Conservation (phyloP, 768 basidiomycete species). For the Zangia roseola region DNA sequence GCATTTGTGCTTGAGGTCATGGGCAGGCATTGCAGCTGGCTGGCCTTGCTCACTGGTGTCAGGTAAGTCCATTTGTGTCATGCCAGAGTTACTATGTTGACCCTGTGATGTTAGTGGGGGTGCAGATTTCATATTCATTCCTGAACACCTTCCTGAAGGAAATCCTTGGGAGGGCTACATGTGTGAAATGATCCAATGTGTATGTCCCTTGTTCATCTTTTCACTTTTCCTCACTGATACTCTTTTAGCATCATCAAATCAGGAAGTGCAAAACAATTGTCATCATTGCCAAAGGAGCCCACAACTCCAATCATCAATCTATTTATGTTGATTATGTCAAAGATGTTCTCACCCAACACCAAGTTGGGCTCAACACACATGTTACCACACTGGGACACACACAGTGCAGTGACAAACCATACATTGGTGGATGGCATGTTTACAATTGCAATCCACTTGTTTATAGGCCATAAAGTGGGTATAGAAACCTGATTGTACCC, state of each 20-base stretch:
- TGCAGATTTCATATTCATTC: conserved; percentile 97
- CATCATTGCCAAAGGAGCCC: conserved; percentile 96
- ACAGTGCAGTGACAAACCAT: conserved; percentile 92
- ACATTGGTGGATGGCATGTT: conserved; percentile 61
- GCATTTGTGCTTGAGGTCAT: conserved; percentile 99
- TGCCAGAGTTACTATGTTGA: conserved; percentile 7
- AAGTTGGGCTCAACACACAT: conserved; percentile 91
- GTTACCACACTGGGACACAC: conserved; percentile 98
- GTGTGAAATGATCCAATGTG: conserved; percentile 80
- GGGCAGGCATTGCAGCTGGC: conserved; percentile 99
- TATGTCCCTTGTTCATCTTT: conserved; percentile 36
- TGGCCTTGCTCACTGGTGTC: conserved; percentile 92
- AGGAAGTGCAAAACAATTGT: conserved; percentile 99
- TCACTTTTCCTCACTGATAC: conserved; percentile 1
- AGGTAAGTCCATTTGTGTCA: conserved; percentile 47
- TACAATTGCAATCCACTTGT: background rate
- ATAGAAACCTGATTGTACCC: too few relatives aligned
- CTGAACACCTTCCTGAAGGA: conserved; percentile 79
- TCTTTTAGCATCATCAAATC: conserved; percentile 75
- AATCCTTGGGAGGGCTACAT: conserved; percentile 90
- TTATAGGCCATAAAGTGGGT: too few relatives aligned
- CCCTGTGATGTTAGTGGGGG: conserved; percentile 54
- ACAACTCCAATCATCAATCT: conserved; percentile 82
- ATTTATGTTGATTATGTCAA: conserved; percentile 92
- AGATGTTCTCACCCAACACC: conserved; percentile 77